These are phyloP conservation scores for Cystobasidiaceae sp. DNA, from an alignment of 1,284 basidiomycete genomes.

Conservation along the genomic window DNA sequence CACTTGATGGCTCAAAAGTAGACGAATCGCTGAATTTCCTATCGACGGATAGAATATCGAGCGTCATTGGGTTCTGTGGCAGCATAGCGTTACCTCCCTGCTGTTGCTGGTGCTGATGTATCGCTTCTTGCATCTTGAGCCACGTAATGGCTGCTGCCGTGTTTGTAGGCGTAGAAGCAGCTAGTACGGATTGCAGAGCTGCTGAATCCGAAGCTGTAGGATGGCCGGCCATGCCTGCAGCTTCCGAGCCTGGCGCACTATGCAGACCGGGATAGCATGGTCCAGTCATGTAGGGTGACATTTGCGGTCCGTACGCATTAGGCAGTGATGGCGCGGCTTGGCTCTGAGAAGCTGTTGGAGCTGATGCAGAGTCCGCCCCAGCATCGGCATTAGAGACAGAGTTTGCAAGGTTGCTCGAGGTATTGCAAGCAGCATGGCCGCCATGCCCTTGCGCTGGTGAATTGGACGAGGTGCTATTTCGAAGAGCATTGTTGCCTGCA, in stretches of 20 bases:
- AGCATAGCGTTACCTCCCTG: not conserved
- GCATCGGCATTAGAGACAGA: not conserved
- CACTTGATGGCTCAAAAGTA: not conserved
- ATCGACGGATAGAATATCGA: too few species aligned
- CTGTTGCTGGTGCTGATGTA: not conserved
- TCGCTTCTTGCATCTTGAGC: not conserved
- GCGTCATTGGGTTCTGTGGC: too few species aligned
- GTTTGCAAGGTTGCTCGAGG: not conserved
- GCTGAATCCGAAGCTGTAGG: not conserved
- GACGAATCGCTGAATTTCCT: constrained; percentile 15
- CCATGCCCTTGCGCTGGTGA: not conserved
- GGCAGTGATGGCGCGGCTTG: not conserved
- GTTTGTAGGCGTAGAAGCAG: not conserved
- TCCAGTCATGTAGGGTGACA: not conserved
- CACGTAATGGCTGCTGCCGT: not conserved
- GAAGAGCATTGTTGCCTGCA: not conserved
- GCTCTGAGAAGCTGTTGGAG: not conserved
- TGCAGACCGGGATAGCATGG: not conserved
- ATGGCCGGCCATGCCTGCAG: not conserved
- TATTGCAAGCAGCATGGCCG: not conserved
- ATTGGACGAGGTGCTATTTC: not conserved
- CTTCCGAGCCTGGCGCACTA: not conserved
- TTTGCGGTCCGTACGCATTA: not conserved
- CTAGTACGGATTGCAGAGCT: too few species aligned
- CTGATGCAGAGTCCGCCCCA: not conserved